Base-by-base conservation (phyloP, 2,329 filamentous ascomycete species). In the Aureobasidium vineae region DNA sequence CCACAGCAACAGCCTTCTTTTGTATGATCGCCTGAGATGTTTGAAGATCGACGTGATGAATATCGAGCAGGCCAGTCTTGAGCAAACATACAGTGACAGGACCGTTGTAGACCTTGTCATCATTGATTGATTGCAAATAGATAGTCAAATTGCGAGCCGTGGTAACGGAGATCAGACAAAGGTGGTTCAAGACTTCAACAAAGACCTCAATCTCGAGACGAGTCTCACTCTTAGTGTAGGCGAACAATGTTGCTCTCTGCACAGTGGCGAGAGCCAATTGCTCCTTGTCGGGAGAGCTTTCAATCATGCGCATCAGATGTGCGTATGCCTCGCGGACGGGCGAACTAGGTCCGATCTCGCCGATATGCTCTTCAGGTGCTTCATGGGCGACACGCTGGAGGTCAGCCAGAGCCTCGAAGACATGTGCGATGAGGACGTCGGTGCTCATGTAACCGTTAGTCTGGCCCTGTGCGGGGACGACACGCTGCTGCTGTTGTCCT, bases 11-110 rank as follows among this genome's bases (percentile, higher is more conserved):
- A 8, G 87, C 83, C 69, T 92, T 91, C 67, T 87, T 87, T 66
- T 88, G 84, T 65, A 86, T 81, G 23, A 98, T 82, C 1, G 90
- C 87, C 74, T 89, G 89, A 8, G 91, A 86, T 70, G 93, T 84
- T 61, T 90, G 88, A 26, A 85, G 82, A 69, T 85, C 83, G 21
- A 85, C 75, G 41, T 81, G 83, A 66, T 84, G 82, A 68, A 88
- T 80, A 68, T 88, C 86, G 71, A 90, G 79, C 40, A 89, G 77
- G 11, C 82, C 83, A 53, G 83, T 83, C 68, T 85, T 82, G 67
- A 89, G 82, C 38, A 89, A 79, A 59, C 84, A 83, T 60, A 86
- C 80, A 43, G 86, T 86, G 28, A 88, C 85, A 15, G 82, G 80
- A 23, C 86, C 81, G 69, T 88, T 88, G 75, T 86, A 85, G 70